Evolutionary conservation across 805 yeast genomes (phyloP), one percentile per base, ranked within the genome.

Genomic region (Nakazawaea ernobii): DNA sequence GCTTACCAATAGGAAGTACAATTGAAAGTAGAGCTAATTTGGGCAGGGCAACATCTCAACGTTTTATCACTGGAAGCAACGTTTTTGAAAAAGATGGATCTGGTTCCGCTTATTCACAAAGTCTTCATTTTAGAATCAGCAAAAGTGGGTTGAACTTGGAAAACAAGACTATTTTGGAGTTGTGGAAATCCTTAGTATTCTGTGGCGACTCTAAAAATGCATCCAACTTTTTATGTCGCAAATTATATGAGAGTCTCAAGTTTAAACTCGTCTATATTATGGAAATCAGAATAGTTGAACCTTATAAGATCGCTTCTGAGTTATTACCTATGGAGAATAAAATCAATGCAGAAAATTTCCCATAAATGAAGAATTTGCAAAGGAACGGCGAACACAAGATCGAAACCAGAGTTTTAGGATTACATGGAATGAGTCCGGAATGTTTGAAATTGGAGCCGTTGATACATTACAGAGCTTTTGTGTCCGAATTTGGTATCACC

Each of bases 21-120:
- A 35, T 49, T 56, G 45, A 14, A 7, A 26, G 49, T 65, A n/a
- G 69, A 64, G 47, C 8, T 14, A 64, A 69, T 33, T 67, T 75
- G 47, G 86, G 86, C 0, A 68, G 86, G 60, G 84, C 86, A 6
- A 80, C 86, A 1, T 66, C 78, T 48, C 65, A 65, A 41, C 69
- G 70, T 0, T 57, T 52, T 59, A 44, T 61, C 58, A 65, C 53
- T 51, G 27, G 53, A 53, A 9, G 43, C 32, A 52, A 56, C 1
- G 73, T 79, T 1, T 80, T 77, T 59, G 86, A 80, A 53, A 74
- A 73, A 50, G 86, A 81, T 61, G 85, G 85, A 0, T 77, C 84
- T 6, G 86, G 86, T 13, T 73, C 74, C 13, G 75, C 82, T n/a
- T 81, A 80, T 53, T 66, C 70, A 3, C 81, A 70, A 46, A 75